Conservation (phyloP, 495 filamentous ascomycete genomes). For the Tuber aestivum region DNA sequence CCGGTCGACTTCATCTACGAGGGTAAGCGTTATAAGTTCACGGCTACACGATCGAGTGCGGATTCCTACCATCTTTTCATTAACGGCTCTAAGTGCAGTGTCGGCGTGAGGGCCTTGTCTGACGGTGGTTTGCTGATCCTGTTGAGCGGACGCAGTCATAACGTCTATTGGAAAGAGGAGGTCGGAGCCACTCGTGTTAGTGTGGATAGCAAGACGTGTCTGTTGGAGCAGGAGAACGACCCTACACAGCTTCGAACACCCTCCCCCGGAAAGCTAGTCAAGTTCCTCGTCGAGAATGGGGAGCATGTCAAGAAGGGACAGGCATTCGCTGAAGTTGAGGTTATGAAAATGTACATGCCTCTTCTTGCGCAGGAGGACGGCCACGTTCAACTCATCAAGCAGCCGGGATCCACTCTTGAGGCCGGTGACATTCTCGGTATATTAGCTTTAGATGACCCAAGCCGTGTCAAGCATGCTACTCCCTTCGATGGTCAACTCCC, state of each 20-base stretch:
- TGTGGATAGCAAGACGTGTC: constrained; percentile 94
- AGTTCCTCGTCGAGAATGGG: constrained; percentile 95
- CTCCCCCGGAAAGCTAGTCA: constrained; percentile 95
- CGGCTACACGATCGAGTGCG: constrained; percentile 81
- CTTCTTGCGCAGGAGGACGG: constrained; percentile 94
- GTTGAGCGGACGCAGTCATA: constrained; percentile 85
- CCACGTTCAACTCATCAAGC: constrained; percentile 97
- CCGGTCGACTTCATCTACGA: constrained; percentile 99
- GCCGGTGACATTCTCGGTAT: constrained; percentile 99
- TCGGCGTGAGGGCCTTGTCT: constrained; percentile 84
- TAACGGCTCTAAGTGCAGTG: constrained; percentile 93
- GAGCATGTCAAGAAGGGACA: constrained; percentile 91
- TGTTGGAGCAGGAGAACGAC: constrained; percentile 98
- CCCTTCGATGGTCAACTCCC: constrained; percentile 93
- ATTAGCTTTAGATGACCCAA: constrained; percentile 89
- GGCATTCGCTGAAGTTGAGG: constrained; percentile 93
- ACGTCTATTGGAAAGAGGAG: constrained; percentile 99
- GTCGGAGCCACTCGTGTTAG: constrained; percentile 90
- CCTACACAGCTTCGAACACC: constrained; percentile 93
- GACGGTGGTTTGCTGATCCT: constrained; percentile 94
- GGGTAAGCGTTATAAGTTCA: constrained; percentile 93
- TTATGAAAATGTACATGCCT: constrained; percentile 99
- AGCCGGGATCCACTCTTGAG: constrained; percentile 94
- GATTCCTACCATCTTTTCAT: constrained; percentile 99
- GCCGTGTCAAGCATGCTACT: constrained; percentile 92